Conservation (phyloP, 345 rosid species). For the Mangifera indica region DNA sequence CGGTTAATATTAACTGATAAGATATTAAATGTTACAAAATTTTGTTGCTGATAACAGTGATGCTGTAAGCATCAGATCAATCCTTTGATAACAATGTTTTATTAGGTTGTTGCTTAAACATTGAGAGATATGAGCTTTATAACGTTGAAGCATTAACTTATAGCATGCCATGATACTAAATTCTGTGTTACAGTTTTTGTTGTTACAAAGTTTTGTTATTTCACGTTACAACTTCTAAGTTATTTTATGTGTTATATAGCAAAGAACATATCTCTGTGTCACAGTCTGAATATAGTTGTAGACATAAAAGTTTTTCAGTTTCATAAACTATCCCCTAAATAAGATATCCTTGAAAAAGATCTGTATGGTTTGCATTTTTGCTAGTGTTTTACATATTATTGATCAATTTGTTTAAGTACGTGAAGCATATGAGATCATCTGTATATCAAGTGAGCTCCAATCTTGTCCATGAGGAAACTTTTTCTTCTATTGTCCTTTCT, state of each 20-base stretch:
- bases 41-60: too few relatives aligned
- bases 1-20: too few relatives aligned
- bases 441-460: background rate
- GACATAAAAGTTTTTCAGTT: background rate
- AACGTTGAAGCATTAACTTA: background rate
- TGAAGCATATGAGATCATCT: background rate
- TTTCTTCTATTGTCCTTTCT: background rate
- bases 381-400: background rate
- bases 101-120: background rate
- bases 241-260: background rate
- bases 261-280: background rate
- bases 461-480: background rate
- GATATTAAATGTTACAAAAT: too few relatives aligned
- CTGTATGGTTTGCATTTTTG: background rate
- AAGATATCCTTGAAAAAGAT: background rate
- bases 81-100: too few relatives aligned
- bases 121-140: background rate
- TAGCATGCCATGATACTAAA: background rate
- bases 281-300: background rate
- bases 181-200: background rate
- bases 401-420: background rate
- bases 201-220: background rate
- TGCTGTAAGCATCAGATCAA: too few relatives aligned
- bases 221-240: background rate
- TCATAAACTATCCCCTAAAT: background rate